Conservation (phyloP, 148 eudicot genomes). For the Mesembryanthemum crystallinum region DNA sequence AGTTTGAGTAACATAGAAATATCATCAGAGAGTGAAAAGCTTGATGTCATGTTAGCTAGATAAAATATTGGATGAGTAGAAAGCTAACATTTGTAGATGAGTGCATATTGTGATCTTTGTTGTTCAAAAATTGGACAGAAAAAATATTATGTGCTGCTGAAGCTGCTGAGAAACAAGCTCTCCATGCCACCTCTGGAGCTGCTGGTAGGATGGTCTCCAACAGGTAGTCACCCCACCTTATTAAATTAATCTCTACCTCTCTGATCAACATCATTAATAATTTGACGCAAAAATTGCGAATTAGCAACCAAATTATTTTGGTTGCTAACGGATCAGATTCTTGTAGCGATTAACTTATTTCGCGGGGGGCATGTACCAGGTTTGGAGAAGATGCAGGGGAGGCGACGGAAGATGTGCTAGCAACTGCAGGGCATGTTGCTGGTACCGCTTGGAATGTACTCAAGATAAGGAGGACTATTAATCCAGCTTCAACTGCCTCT, state of each 20-base stretch:
- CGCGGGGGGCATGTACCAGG: conserved; percentile 30
- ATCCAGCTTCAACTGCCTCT: conserved; percentile 52
- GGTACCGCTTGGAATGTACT: conserved; percentile 85
- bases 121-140: conserved; percentile 36
- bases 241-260: no score
- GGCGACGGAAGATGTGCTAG: conserved; percentile 73
- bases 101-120: not conserved
- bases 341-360: not conserved
- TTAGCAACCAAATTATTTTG: no score
- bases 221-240: conserved; percentile 40
- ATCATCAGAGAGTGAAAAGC: no score
- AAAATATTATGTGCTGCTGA: conserved; percentile 75
- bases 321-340: no score
- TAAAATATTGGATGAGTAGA: not conserved
- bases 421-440: conserved; percentile 78
- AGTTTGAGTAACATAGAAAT: not conserved
- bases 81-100: not conserved
- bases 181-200: conserved; percentile 73
- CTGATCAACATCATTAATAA: not conserved
- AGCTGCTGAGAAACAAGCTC: conserved; percentile 80
- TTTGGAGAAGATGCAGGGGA: conserved; percentile 85
- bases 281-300: no score
- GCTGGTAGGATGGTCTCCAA: conserved; percentile 59
- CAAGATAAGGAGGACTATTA: conserved; percentile 74
- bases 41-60: no score